phyloP scores from a whole-genome alignment of 2,329 filamentous ascomycete species.

The Clarireedia homoeocarpa region DNA sequence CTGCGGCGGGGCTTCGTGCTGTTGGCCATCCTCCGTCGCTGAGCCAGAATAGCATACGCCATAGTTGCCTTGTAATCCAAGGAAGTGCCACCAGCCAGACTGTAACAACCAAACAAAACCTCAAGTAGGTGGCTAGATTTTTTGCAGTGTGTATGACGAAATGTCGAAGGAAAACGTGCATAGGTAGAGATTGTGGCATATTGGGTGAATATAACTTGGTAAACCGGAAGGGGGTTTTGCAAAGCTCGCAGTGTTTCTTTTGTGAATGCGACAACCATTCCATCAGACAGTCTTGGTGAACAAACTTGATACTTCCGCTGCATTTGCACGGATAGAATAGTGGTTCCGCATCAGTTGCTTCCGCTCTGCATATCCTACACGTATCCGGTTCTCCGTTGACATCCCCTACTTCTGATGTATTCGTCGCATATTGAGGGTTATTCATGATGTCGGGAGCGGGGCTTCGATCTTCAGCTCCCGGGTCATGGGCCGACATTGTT shows the following conservation, averaged over 20 bases:
- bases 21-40: conserved; percentile 29
- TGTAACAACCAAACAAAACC: conserved; percentile 67
- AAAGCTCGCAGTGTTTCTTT: conserved; percentile 98
- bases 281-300: conserved; percentile 97
- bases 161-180: conserved; percentile 72
- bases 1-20: neutral
- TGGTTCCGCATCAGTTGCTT: conserved; percentile 73
- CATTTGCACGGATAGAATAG: conserved; percentile 98
- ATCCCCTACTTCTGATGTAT: conserved; percentile 26
- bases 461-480: conserved; percentile 1
- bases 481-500: neutral
- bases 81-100: conserved; percentile 89
- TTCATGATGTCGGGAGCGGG: conserved; percentile 46
- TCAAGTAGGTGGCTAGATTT: conserved; percentile 68
- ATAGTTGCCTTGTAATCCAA: conserved; percentile 83
- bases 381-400: conserved; percentile 50
- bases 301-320: conserved; percentile 96
- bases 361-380: conserved; percentile 94
- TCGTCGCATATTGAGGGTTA: conserved; percentile 42
- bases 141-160: conserved; percentile 64
- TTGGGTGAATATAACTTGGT: conserved; percentile 93
- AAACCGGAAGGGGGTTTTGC: conserved; percentile 96
- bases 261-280: conserved; percentile 98
- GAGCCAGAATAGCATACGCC: conserved; percentile 86
- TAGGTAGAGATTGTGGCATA: conserved; percentile 81